Base-by-base conservation (phyloP, 2,329 filamentous ascomycete genomes). In the Cytospora chrysosperma region DNA sequence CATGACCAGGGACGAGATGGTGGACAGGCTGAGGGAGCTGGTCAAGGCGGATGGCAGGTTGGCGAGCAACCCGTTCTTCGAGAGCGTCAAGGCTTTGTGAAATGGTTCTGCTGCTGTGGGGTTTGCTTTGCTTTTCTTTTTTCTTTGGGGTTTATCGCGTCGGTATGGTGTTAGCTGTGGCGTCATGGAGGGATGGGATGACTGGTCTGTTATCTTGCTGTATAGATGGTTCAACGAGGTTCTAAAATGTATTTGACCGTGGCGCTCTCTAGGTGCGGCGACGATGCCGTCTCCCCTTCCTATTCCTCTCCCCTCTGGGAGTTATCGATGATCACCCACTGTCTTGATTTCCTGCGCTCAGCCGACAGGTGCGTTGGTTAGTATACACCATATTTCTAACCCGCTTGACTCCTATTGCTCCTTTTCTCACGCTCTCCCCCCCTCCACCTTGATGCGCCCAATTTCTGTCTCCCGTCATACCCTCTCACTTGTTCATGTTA, bases 1-100 rank as follows among this genome's bases (percentile, higher is more conserved):
- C 4, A 79, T 92, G 81, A 87, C 79, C 63, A 87, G 87, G 69
- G 88, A 91, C 68, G 88, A 96, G 74, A 93, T 95, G 81, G 85
- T 94, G 9, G 81, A 83, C 67, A 84, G 87, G 69, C 87, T 98
- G 84, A 89, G 86, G 74, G 91, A 93, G 70, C 76, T 98, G 70
- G 91, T 98, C 4, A 84, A 83, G 69, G 85, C 80, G 2, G 90
- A 97, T 73, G 81, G 88, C 70, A 87, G 85, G 72, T 69, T 89
- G 64, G 71, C 84, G 53, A 80, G 78, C 8, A 89, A 89, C 67
- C 86, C 86, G 0, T 93, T 93, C 72, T 93, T 93, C 72, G 82
- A 89, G 69, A 85, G 84, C 10, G 79, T 87, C 49, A 84, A 84
- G 75, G 78, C 82, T 10, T 70, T 87, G 70, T 85, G 72, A 76